A percentile compares a stretch with the other conserved stretches of the same genome.
These are phyloP conservation scores for Teratosphaeria viscida DNA, from an alignment of 2,329 filamentous ascomycete species.

Conservation along the genomic window DNA sequence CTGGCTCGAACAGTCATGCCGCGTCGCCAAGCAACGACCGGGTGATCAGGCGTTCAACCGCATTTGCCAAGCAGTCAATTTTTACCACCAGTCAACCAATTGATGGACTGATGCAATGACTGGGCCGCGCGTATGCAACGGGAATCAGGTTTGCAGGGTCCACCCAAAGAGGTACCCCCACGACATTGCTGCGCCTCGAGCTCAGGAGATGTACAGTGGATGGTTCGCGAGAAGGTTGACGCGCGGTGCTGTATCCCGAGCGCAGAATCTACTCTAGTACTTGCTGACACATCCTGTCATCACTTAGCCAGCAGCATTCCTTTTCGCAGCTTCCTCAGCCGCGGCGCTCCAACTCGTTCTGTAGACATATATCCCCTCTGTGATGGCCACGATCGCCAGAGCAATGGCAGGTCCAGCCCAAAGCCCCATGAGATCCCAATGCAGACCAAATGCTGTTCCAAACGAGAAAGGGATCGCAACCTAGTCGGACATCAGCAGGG, in stretches of 20 bases:
- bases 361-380: conserved; percentile 48
- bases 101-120: no score
- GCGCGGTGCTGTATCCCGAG: background rate
- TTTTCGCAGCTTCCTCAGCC: conserved; percentile 48
- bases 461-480: conserved; percentile 78
- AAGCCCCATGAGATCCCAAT: conserved; percentile 68
- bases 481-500: conserved; percentile 5
- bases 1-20: no score
- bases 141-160: no score
- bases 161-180: no score
- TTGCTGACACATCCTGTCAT: background rate
- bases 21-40: no score
- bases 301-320: conserved; percentile 35
- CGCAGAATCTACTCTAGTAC: background rate
- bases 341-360: conserved; percentile 47
- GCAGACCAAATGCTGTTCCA: conserved; percentile 62
- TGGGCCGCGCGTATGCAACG: no score
- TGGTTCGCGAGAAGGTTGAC: background rate
- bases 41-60: no score
- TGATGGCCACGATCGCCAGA: conserved; percentile 31
- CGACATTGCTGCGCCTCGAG: no score
- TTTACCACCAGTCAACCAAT: no score
- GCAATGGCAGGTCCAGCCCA: conserved; percentile 60
- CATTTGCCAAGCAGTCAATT: no score
- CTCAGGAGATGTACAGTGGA: no score